Conservation (phyloP, 257 asterid species). For the Datura wrightii region DNA sequence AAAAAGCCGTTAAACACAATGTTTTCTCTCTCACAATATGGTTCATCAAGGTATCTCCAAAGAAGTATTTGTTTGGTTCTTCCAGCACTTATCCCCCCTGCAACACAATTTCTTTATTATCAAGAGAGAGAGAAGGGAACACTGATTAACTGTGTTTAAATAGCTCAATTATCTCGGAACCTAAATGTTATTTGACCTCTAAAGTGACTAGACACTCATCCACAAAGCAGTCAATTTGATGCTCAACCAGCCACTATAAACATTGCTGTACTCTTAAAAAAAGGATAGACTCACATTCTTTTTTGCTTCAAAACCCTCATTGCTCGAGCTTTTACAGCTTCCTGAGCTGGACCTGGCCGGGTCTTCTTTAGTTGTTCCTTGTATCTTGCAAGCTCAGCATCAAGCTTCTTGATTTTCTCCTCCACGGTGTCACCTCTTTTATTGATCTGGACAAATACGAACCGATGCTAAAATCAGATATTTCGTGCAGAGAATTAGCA, state of each 20-base stretch:
- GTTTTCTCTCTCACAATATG: neutral
- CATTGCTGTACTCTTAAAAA: neutral
- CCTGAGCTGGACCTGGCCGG: conserved; percentile 98
- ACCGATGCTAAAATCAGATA: neutral
- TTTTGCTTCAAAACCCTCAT: conserved; percentile 97
- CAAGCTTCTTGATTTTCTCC: conserved; percentile 87
- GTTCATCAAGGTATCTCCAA: neutral
- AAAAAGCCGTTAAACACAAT: neutral
- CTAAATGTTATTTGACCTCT: neutral
- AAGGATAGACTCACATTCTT: conserved; percentile 64
- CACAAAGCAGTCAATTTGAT: neutral
- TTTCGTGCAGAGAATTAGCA: neutral
- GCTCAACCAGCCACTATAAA: neutral
- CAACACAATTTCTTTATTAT: neutral
- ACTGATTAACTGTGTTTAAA: neutral
- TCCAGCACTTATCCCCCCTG: neutral
- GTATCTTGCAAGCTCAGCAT: conserved; percentile 73
- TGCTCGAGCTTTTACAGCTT: conserved; percentile 96
- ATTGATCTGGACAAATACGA: conserved; percentile 58
- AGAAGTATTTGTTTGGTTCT: conserved; percentile 5
- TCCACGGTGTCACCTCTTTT: conserved; percentile 92
- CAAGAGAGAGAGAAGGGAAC: neutral
- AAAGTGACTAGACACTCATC: neutral
- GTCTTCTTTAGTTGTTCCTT: conserved; percentile 93
- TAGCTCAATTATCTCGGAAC: neutral